Percentiles rank a stretch among this genome's conserved stretches.
Conservation (phyloP, 495 filamentous ascomycete species). For the Rhypophila decipiens region DNA sequence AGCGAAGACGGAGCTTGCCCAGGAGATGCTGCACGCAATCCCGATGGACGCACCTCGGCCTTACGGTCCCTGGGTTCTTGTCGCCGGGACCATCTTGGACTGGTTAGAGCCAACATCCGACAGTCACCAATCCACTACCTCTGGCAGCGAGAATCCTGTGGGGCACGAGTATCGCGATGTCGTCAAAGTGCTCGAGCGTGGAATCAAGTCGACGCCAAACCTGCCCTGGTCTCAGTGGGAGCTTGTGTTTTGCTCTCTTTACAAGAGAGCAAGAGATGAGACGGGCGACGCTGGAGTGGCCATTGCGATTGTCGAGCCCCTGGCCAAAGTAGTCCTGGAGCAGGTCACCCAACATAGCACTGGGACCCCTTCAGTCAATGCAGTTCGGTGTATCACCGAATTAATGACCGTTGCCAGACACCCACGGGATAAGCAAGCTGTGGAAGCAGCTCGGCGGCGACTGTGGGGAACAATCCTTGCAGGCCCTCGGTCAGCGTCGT, state of each 20-base stretch:
- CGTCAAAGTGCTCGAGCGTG: constrained; percentile 59
- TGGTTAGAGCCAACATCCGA: constrained; percentile 27
- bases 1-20: constrained; percentile 32
- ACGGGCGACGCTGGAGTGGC: constrained; percentile 59
- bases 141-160: constrained; percentile 27
- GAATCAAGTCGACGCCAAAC: constrained; percentile 43
- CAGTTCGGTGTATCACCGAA: constrained; percentile 27
- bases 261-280: constrained; percentile 54
- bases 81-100: constrained; percentile 21
- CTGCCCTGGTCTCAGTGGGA: constrained; percentile 51
- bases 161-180: constrained; percentile 64
- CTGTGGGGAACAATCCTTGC: constrained; percentile 52
- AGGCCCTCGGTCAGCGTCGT: constrained; percentile 34
- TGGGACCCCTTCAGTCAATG: constrained; percentile 2
- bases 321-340: constrained; percentile 49
- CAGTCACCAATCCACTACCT: constrained; percentile 26
- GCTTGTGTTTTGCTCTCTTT: constrained; percentile 51
- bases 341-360: constrained; percentile 8
- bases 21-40: constrained; percentile 33
- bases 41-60: constrained; percentile 31
- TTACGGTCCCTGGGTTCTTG: constrained; percentile 37
- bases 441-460: constrained; percentile 52
- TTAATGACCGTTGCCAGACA: constrained; percentile 34
- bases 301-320: constrained; percentile 60
- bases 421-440: constrained; percentile 45